phyloP scores from a whole-genome alignment of 108 stramenopile genomes.

The Mayamaea pseudoterrestris region DNA sequence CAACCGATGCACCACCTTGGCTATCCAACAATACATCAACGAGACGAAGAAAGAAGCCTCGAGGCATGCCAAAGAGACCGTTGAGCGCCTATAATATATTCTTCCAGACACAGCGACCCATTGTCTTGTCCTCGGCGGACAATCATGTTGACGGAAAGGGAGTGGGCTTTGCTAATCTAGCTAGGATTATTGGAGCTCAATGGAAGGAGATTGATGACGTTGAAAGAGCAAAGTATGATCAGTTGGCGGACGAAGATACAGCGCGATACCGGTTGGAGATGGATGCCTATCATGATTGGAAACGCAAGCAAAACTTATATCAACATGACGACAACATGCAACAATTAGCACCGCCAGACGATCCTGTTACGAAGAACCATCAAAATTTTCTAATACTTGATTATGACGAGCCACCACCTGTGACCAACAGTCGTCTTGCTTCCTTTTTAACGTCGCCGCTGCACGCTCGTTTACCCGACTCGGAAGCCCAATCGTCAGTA shows the following conservation, averaged over 20 bases:
- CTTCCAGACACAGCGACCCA: constrained; percentile 8
- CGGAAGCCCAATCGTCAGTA: too few relatives aligned
- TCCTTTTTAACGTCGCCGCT: too few relatives aligned
- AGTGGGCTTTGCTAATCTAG: constrained; percentile 6
- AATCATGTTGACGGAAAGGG: too few relatives aligned
- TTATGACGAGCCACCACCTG: too few relatives aligned
- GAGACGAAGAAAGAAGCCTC: constrained; percentile 8
- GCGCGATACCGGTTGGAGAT: constrained; percentile 14
- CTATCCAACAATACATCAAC: too few relatives aligned
- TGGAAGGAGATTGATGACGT: constrained; percentile 7
- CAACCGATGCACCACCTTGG: too few relatives aligned
- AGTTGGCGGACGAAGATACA: constrained; percentile 12
- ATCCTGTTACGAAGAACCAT: too few relatives aligned
- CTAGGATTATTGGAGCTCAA: constrained; percentile 6
- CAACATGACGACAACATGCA: neutral
- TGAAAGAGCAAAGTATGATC: constrained; percentile 4
- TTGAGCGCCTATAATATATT: constrained; percentile 11
- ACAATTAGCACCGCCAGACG: too few relatives aligned
- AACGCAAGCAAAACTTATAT: constrained; percentile 1
- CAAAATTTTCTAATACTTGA: too few relatives aligned
- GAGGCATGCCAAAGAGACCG: constrained; percentile 9
- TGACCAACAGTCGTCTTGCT: too few relatives aligned
- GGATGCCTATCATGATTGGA: constrained; percentile 1
- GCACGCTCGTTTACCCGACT: too few relatives aligned
- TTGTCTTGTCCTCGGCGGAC: too few relatives aligned